Evolutionary conservation across 352 stramenopile genomes (phyloP).

Genomic region (Pythium dissotocum): DNA sequence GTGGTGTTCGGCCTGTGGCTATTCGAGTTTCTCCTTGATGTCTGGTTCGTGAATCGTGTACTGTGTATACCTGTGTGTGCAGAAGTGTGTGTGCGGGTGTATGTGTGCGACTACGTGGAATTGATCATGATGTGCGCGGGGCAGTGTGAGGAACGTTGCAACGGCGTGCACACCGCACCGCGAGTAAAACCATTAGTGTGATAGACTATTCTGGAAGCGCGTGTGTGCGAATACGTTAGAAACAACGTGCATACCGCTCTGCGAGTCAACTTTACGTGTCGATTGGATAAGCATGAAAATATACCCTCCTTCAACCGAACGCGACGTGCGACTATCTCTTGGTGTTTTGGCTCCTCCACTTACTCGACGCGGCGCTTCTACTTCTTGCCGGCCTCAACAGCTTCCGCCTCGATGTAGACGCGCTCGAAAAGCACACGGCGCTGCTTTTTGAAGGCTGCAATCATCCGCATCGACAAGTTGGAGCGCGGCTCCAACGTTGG

Average conservation of each 20-base stretch:
- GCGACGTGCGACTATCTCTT: conserved; percentile 11
- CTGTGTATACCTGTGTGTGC: not conserved
- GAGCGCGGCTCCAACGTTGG: not conserved
- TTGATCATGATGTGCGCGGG: conserved; percentile 4
- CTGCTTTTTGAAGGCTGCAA: conserved; percentile 7
- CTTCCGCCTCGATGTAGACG: not conserved
- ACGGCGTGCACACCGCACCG: conserved; percentile 5
- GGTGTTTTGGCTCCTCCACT: not conserved
- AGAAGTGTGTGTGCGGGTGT: not conserved
- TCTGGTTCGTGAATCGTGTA: conserved; percentile 1
- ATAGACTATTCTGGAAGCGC: no score
- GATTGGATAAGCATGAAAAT: conserved; percentile 1
- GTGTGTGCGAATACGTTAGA: no score
- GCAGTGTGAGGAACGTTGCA: conserved; percentile 8
- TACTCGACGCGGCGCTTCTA: not conserved
- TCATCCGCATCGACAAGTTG: conserved; percentile 2
- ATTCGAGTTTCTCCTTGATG: conserved; percentile 1
- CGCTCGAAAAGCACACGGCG: conserved; percentile 1
- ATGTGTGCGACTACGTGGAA: not conserved
- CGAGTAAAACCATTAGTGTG: conserved; percentile 9
- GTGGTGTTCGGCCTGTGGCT: conserved; percentile 9
- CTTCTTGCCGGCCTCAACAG: conserved; percentile 2
- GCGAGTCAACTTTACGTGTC: no score
- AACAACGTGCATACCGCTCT: no score
- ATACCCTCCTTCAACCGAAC: conserved; percentile 6